Base-by-base conservation (phyloP, 2,329 filamentous ascomycete species). In the Monilinia polystroma region DNA sequence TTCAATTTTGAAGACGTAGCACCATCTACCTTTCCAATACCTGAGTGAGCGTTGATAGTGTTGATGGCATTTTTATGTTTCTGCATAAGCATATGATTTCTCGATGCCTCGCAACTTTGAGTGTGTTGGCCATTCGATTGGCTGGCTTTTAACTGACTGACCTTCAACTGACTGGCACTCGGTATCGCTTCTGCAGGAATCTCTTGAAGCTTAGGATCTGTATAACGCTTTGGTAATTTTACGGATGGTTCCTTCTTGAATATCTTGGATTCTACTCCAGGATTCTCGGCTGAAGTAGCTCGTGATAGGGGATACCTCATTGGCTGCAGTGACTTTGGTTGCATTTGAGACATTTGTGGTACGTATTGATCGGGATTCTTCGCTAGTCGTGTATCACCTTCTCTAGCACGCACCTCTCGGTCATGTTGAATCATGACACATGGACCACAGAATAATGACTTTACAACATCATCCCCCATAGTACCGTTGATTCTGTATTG, bases 361-460 rank as follows among this genome's bases (percentile, higher is more conserved):
- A 29, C 26, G 45, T 45, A 26, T 23, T 58, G n/a, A 41, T 35
- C 53, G 38, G 64, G 26, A 38, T 64, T 45, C 49, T 63, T 63
- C 47, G 52, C 54, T 32, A 67, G 66, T 8, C 55, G 71, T n/a
- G 66, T 49, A n/a, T 72, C 66, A 14, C 74, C 79, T 71, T 82
- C 80, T 63, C 81, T 73, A 14, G 73, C 74, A 60, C 75, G 75
- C 5, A 83, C 74, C 70, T 83, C 81, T 45, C 79, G 74, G 72
- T 82, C 81, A 68, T 79, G 79, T 70, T 81, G 79, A 63, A 81
- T 77, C 1, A 77, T 73, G 12, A 76, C 74, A 66, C 80, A 82
- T 58, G 76, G 77, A 16, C 76, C 77, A 69, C 80, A 82, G 67
- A 78, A 81, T 35, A 75, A 77, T 1, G 75, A 73, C 29, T 73